Evolutionary conservation across 306 rosid species (phyloP).

Genomic region (Rubus parviflorus): DNA sequence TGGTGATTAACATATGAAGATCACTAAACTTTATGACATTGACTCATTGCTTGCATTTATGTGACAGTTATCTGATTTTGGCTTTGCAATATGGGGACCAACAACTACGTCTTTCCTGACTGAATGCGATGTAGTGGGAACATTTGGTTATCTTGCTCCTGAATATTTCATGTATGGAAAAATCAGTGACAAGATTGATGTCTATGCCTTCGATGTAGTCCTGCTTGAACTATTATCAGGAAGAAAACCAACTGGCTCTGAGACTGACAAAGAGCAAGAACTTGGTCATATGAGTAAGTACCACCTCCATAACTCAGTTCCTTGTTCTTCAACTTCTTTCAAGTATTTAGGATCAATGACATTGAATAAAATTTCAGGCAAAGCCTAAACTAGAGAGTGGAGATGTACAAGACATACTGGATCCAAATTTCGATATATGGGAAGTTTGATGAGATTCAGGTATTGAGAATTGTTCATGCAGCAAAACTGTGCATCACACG

Average conservation of each 20-base stretch:
- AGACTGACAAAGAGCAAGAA: slow-evolving; percentile 64
- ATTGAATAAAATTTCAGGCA: slow-evolving; percentile 46
- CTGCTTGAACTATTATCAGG: slow-evolving; percentile 91
- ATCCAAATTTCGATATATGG: slow-evolving; percentile 70
- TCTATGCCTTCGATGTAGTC: slow-evolving; percentile 87
- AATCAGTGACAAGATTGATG: slow-evolving; percentile 91
- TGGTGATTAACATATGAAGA: background rate
- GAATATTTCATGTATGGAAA: slow-evolving; percentile 97
- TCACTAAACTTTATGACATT: slow-evolving; percentile 13
- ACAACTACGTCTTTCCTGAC: slow-evolving; percentile 49
- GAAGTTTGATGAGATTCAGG: slow-evolving; percentile 51
- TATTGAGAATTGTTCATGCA: slow-evolving; percentile 71
- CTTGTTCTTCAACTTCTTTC: slow-evolving; percentile 3
- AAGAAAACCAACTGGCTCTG: slow-evolving; percentile 60
- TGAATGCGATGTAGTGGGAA: slow-evolving; percentile 69
- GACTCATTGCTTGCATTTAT: slow-evolving; percentile 19
- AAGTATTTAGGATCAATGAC: slow-evolving; percentile 5
- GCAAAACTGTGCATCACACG: slow-evolving; percentile 68
- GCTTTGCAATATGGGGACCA: slow-evolving; percentile 92
- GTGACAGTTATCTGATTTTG: slow-evolving; percentile 85
- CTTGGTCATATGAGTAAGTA: slow-evolving; percentile 88
- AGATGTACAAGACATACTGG: slow-evolving; percentile 50
- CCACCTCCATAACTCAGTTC: slow-evolving; percentile 19
- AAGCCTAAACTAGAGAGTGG: slow-evolving; percentile 72
- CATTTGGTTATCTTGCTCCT: slow-evolving; percentile 97